Percentiles rank a stretch among this genome's conserved stretches.
phyloP scores from a whole-genome alignment of 148 eudicot species.

The Selenicereus undatus region DNA sequence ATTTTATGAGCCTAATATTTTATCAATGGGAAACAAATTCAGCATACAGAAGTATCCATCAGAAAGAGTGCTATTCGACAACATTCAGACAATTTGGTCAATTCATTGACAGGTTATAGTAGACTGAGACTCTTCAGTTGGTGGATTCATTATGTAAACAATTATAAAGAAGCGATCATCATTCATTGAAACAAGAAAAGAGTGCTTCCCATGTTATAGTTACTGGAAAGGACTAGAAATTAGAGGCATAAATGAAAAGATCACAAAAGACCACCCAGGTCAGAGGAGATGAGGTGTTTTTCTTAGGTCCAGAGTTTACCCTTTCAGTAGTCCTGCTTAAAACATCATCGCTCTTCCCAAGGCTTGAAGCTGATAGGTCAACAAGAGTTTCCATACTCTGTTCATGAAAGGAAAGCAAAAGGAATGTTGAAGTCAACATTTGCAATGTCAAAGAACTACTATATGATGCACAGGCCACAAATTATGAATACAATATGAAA shows the following conservation, averaged over 20 bases:
- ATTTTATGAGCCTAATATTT: no score
- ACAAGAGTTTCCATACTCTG: conserved; percentile 76
- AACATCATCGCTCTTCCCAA: conserved; percentile 48
- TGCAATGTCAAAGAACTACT: not conserved
- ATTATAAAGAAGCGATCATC: not conserved
- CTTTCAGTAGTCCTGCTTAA: conserved; percentile 32
- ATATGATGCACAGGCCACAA: no score
- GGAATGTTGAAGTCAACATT: not conserved
- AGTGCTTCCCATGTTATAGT: not conserved
- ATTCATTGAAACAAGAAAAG: not conserved
- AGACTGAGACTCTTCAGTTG: not conserved
- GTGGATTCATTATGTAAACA: not conserved
- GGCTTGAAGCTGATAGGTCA: conserved; percentile 50
- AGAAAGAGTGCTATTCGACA: no score
- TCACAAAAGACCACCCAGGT: conserved; percentile 1
- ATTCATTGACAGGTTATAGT: no score
- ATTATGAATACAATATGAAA: not conserved
- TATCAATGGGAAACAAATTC: no score
- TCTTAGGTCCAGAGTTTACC: conserved; percentile 33
- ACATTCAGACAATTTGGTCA: no score
- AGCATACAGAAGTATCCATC: no score
- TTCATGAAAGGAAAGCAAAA: conserved; percentile 17
- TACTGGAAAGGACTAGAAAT: not conserved
- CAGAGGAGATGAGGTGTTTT: not conserved
- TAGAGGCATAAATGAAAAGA: not conserved